phyloP scores from a whole-genome alignment of 768 basidiomycete species.

The Nidularia pulvinata region DNA sequence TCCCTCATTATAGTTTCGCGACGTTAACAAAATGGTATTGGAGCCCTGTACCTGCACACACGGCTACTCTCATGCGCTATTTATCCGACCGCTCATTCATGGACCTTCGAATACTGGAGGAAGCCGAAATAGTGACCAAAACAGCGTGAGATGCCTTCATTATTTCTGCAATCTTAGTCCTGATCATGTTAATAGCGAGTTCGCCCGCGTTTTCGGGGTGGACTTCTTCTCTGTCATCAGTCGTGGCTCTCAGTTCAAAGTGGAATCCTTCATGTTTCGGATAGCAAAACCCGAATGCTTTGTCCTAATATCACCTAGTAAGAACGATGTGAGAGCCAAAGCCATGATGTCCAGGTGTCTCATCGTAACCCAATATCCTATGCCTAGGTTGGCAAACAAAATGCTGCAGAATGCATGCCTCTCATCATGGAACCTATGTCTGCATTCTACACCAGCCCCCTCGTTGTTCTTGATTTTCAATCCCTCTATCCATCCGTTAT shows the following conservation, averaged over 20 bases:
- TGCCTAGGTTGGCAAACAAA: constrained; percentile 88
- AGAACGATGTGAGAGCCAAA: constrained; percentile 61
- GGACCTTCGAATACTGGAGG: constrained; percentile 80
- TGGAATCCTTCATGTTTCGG: constrained; percentile 98
- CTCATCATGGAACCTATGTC: constrained; percentile 95
- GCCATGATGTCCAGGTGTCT: neutral
- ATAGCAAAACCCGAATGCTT: constrained; percentile 96
- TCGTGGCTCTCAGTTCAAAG: constrained; percentile 97
- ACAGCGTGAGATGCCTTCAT: constrained; percentile 66
- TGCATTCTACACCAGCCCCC: constrained; percentile 89
- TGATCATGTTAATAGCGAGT: constrained; percentile 61
- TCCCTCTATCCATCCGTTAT: constrained; percentile 96
- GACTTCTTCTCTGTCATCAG: constrained; percentile 96
- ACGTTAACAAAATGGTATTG: constrained; percentile 72
- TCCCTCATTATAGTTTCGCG: constrained; percentile 69
- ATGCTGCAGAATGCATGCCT: constrained; percentile 95
- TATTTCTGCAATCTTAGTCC: neutral
- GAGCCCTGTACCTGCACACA: constrained; percentile 56
- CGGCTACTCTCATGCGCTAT: constrained; percentile 57
- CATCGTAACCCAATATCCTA: neutral
- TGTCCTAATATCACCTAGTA: constrained; percentile 88
- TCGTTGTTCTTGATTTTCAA: constrained; percentile 95
- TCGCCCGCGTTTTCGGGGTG: constrained; percentile 95
- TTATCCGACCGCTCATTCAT: constrained; percentile 63
- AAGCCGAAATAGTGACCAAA: constrained; percentile 82